phyloP scores from a whole-genome alignment of 208 protist genomes.

The Wallacemonas rigidus region DNA sequence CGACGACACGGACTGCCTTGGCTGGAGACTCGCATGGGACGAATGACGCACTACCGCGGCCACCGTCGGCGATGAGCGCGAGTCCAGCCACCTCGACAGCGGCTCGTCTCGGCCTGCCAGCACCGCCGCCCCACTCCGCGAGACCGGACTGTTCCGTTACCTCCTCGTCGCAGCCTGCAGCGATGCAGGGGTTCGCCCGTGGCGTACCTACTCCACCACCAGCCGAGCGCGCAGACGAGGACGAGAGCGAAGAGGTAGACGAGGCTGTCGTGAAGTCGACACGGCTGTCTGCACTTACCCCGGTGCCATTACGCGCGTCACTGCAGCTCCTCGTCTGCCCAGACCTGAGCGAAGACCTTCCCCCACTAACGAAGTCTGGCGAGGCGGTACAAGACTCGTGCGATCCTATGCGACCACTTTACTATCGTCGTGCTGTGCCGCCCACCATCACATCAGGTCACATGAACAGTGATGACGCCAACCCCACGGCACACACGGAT shows the following conservation, averaged over 20 bases:
- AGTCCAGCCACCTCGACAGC: too few species aligned
- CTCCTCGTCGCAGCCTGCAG: too few species aligned
- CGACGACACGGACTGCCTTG: too few species aligned
- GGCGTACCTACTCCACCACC: too few species aligned
- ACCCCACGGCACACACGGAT: neutral
- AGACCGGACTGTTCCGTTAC: too few species aligned
- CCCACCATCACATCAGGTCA: too few species aligned
- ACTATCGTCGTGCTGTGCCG: neutral
- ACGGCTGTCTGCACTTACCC: neutral
- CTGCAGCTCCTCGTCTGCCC: neutral
- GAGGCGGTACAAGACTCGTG: neutral
- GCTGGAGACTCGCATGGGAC: too few species aligned
- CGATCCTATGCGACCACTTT: conserved; percentile 5
- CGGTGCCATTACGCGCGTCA: neutral
- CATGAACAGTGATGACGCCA: too few species aligned
- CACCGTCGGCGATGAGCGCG: neutral
- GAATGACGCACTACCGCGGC: neutral
- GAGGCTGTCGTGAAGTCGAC: neutral
- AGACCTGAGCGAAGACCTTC: neutral
- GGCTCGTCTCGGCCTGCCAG: too few species aligned
- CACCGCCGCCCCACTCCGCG: too few species aligned
- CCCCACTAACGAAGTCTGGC: neutral
- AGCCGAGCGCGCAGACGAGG: neutral
- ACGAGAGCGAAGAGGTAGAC: neutral
- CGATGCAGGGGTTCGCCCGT: too few species aligned